These are phyloP conservation scores for Neofusicoccum laricinum DNA, from an alignment of 2,329 filamentous ascomycete genomes.

Conservation along the genomic window DNA sequence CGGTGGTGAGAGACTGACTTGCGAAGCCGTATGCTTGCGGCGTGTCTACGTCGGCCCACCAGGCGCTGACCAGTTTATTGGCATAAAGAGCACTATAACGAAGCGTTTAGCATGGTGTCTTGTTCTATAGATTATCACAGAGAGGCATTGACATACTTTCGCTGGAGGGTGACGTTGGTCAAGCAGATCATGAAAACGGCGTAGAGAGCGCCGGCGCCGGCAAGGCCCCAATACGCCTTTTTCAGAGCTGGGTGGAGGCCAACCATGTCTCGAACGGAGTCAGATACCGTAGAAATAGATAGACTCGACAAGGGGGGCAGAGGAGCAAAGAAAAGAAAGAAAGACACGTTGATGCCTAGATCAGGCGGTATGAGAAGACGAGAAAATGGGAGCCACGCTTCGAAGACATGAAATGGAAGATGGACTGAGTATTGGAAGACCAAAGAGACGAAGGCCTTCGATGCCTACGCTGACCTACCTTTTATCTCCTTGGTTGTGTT, in stretches of 20 bases:
- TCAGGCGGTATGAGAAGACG: neutral
- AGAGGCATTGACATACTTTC: conserved; percentile 60
- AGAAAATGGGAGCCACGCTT: neutral
- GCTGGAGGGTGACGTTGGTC: conserved; percentile 69
- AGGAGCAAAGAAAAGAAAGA: neutral
- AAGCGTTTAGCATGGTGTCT: neutral
- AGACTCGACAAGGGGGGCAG: neutral
- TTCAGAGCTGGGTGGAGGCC: conserved; percentile 28
- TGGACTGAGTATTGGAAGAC: too few species aligned
- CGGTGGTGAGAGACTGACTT: conserved; percentile 46
- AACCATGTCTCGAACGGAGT: conserved; percentile 23
- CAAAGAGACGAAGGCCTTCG: too few species aligned
- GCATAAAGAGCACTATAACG: conserved; percentile 73
- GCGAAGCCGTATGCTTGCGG: conserved; percentile 85
- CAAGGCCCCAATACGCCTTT: conserved; percentile 38
- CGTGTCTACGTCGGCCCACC: conserved; percentile 69
- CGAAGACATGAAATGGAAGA: neutral
- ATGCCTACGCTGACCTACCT: neutral
- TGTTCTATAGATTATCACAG: neutral
- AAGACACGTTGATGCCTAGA: conserved; percentile 3
- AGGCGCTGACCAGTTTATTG: conserved; percentile 71
- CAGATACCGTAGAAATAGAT: neutral
- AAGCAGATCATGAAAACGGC: conserved; percentile 62
- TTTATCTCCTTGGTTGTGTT: neutral
- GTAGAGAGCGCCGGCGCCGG: conserved; percentile 62